Percentiles rank a stretch among this genome's conserved stretches.
Evolutionary conservation across 352 stramenopile species (phyloP).

Genomic region (Bremia lactucae): DNA sequence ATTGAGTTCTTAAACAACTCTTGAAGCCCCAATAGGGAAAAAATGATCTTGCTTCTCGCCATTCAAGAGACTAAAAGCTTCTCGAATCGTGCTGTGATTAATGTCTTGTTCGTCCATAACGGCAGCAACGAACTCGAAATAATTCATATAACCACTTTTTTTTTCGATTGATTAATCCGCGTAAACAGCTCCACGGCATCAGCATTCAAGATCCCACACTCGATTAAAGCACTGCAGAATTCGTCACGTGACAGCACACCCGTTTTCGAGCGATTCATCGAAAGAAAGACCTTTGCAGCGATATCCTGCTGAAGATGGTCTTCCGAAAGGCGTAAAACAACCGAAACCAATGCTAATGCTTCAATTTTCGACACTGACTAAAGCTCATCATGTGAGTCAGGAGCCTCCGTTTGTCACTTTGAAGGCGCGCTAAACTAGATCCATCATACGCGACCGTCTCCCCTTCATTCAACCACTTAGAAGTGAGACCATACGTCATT

Average conservation of each 20-base stretch:
- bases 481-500: constrained; percentile 54
- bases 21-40: constrained; percentile 81
- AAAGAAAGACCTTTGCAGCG: constrained; percentile 76
- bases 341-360: constrained; percentile 64
- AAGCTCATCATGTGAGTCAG: constrained; percentile 75
- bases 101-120: constrained; percentile 86
- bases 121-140: constrained; percentile 93
- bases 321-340: constrained; percentile 62
- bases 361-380: constrained; percentile 62
- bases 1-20: constrained; percentile 86
- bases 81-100: constrained; percentile 86
- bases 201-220: constrained; percentile 64
- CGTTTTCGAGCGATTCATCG: constrained; percentile 77
- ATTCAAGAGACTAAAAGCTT: constrained; percentile 86
- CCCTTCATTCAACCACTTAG: constrained; percentile 49
- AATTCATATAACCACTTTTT: constrained; percentile 85
- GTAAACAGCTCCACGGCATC: constrained; percentile 71
- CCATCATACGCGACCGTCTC: constrained; percentile 7
- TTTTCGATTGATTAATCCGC: constrained; percentile 74
- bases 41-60: constrained; percentile 86
- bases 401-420: constrained; percentile 50
- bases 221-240: constrained; percentile 88
- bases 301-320: constrained; percentile 67
- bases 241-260: constrained; percentile 87
- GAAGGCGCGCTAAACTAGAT: constrained; percentile 19